These are phyloP conservation scores for Mortierella sp. DNA, from an alignment of 371 early-diverging fungal genomes.

Conservation along the genomic window DNA sequence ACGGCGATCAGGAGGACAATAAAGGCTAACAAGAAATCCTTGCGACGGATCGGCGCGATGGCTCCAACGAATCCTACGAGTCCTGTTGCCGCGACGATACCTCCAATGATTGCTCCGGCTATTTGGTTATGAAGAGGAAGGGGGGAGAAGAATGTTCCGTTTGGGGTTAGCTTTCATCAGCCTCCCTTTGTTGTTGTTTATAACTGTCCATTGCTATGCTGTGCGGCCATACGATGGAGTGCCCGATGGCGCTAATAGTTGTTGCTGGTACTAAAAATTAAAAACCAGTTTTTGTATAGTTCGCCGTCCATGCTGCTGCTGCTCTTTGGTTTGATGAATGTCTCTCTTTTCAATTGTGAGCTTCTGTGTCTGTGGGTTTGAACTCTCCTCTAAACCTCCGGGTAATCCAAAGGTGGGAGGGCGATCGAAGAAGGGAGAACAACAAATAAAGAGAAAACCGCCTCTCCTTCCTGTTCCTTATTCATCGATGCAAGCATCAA, in stretches of 20 bases:
- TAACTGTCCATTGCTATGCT: background rate
- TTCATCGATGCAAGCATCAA: background rate
- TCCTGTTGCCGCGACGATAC: conserved; percentile 35
- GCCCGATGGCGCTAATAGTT: too few species aligned
- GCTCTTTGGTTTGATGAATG: conserved; percentile 6
- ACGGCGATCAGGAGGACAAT: conserved; percentile 26
- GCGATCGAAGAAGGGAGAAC: background rate
- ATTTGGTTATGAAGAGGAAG: background rate
- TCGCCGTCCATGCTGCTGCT: background rate
- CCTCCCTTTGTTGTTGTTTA: background rate
- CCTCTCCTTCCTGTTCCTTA: too few species aligned
- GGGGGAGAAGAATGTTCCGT: background rate
- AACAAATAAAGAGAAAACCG: too few species aligned
- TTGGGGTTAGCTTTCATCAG: background rate
- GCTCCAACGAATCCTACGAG: conserved; percentile 38
- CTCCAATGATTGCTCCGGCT: conserved; percentile 49
- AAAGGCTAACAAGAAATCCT: conserved; percentile 24
- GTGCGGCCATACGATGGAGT: background rate
- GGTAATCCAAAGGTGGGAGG: conserved; percentile 5
- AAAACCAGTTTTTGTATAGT: background rate
- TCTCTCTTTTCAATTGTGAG: conserved; percentile 5
- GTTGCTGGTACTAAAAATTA: background rate
- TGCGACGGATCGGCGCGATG: conserved; percentile 29
- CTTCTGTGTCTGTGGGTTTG: background rate
- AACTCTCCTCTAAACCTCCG: background rate